These are phyloP conservation scores for Saussurea involucrata DNA, from an alignment of 129 eudicot species.

Conservation along the genomic window DNA sequence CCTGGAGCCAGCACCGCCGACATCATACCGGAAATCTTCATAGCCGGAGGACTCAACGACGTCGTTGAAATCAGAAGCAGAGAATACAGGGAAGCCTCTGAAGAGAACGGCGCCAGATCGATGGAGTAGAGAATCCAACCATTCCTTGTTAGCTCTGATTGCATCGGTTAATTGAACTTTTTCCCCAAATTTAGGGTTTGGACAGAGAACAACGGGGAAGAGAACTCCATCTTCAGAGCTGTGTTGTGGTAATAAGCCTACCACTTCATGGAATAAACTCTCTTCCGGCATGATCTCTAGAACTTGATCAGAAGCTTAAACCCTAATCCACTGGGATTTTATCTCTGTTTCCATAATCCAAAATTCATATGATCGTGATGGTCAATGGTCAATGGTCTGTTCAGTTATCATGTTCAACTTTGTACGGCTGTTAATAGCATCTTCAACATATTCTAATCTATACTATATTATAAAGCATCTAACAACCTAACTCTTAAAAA, in stretches of 20 bases:
- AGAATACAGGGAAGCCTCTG: constrained; percentile 28
- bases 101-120: constrained; percentile 30
- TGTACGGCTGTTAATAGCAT: no score
- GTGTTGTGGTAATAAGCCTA: constrained; percentile 20
- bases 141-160: constrained; percentile 40
- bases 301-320: neutral
- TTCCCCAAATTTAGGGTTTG: constrained; percentile 13
- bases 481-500: no score
- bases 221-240: neutral
- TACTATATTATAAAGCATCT: no score
- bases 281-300: constrained; percentile 28
- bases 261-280: constrained; percentile 36
- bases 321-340: neutral
- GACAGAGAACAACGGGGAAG: constrained; percentile 32
- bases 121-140: constrained; percentile 32
- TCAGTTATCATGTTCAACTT: neutral
- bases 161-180: constrained; percentile 28
- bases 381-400: neutral
- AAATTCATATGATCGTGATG: neutral
- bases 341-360: neutral
- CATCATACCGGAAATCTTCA: constrained; percentile 19
- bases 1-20: constrained; percentile 44
- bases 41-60: constrained; percentile 40
- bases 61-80: constrained; percentile 68
- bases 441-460: no score